These are phyloP conservation scores for Aspergillus puulaauensis DNA, from an alignment of 2,329 filamentous ascomycete genomes.

Conservation along the genomic window DNA sequence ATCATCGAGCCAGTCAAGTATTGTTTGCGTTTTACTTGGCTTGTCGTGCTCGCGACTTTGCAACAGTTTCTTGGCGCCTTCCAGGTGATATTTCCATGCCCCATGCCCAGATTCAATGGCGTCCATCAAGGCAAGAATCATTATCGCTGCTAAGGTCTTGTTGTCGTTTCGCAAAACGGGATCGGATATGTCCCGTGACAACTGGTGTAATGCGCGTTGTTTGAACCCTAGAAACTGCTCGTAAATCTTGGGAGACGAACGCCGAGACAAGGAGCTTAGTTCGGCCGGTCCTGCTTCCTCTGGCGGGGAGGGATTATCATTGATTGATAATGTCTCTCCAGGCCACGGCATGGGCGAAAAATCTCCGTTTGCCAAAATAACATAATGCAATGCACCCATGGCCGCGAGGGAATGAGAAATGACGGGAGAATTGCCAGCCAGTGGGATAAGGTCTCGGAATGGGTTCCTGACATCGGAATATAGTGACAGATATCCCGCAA, in stretches of 20 bases:
- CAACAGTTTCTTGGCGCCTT: constrained; percentile 51
- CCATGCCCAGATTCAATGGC: constrained; percentile 52
- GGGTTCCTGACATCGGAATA: constrained; percentile 50
- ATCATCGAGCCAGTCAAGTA: constrained; percentile 35
- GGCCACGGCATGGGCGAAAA: constrained; percentile 36
- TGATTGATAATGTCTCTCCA: constrained; percentile 16
- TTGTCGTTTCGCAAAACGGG: constrained; percentile 39
- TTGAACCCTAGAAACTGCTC: constrained; percentile 48
- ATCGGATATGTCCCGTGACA: constrained; percentile 35
- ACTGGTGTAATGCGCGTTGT: constrained; percentile 46
- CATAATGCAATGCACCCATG: constrained; percentile 50
- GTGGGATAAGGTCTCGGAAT: constrained; percentile 49
- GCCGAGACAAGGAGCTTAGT: constrained; percentile 30
- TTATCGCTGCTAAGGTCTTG: constrained; percentile 45
- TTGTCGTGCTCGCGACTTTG: constrained; percentile 30
- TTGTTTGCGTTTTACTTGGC: constrained; percentile 17
- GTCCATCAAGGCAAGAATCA: constrained; percentile 52
- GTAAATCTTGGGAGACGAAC: constrained; percentile 36
- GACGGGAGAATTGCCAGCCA: constrained; percentile 46
- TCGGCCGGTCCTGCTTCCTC: constrained; percentile 31
- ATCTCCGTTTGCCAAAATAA: constrained; percentile 37
- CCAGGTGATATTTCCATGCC: constrained; percentile 53
- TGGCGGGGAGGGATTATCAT: constrained; percentile 19
- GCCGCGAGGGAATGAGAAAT: constrained; percentile 49
- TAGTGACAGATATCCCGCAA: constrained; percentile 48